phyloP scores from a whole-genome alignment of 2,329 filamentous ascomycete species.

The Niveomyces coronatus region DNA sequence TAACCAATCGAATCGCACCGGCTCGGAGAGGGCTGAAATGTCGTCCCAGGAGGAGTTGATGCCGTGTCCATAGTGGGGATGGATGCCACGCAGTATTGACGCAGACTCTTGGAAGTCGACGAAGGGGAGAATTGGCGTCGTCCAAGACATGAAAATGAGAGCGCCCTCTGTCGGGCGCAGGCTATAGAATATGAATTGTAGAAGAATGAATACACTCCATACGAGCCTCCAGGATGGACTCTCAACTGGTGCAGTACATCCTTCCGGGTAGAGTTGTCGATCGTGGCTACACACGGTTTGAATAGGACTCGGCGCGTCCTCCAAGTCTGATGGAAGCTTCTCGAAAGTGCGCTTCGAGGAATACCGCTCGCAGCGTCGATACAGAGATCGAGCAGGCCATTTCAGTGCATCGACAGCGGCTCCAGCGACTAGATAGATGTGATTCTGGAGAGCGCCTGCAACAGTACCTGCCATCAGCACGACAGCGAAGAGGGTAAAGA shows the following conservation, averaged over 20 bases:
- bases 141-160: conserved; percentile 26
- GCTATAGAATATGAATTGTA: conserved; percentile 17
- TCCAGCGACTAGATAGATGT: conserved; percentile 13
- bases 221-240: conserved; percentile 11
- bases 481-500: conserved; percentile 13
- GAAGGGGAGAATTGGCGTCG: conserved; percentile 22
- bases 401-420: conserved; percentile 5
- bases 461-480: conserved; percentile 10
- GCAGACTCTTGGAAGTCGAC: conserved; percentile 25
- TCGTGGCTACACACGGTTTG: background rate
- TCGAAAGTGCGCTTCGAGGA: background rate
- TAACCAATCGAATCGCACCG: conserved; percentile 17
- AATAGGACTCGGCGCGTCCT: background rate
- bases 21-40: conserved; percentile 16
- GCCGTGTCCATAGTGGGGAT: conserved; percentile 16
- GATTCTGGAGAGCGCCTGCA: conserved; percentile 16
- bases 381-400: background rate
- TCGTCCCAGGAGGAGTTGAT: conserved; percentile 21
- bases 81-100: conserved; percentile 18
- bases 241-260: background rate
- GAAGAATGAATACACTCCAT: conserved; percentile 10
- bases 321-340: background rate
- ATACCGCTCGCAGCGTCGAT: background rate
- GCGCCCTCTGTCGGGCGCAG: conserved; percentile 23
- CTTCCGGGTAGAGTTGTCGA: background rate